Evolutionary conservation across 495 filamentous ascomycete species (phyloP).

Genomic region (Chaetomium fimeti): DNA sequence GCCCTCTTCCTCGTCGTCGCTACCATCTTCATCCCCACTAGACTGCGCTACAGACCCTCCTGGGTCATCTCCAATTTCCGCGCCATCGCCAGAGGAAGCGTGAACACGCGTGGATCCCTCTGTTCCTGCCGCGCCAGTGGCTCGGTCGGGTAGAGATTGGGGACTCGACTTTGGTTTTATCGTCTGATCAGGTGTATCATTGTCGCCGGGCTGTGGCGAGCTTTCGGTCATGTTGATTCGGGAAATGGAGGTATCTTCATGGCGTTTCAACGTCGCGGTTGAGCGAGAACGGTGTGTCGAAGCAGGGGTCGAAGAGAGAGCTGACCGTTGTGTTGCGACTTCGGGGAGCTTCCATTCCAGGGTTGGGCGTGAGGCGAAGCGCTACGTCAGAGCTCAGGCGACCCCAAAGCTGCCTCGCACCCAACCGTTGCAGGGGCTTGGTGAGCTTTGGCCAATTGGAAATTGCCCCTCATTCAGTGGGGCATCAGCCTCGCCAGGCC

Average conservation of each 20-base stretch:
- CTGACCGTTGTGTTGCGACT: slow-evolving; percentile 15
- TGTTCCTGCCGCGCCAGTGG: slow-evolving; percentile 18
- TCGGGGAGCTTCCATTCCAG: background rate
- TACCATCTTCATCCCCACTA: slow-evolving; percentile 11
- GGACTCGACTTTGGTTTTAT: slow-evolving; percentile 7
- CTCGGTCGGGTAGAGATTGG: slow-evolving; percentile 17
- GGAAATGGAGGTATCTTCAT: slow-evolving; percentile 30
- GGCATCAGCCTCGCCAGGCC: slow-evolving; percentile 16
- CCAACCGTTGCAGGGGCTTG: slow-evolving; percentile 17
- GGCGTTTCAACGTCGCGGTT: slow-evolving; percentile 19
- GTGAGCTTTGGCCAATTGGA: slow-evolving; percentile 31
- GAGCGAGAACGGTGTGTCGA: background rate
- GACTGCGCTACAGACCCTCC: slow-evolving; percentile 1
- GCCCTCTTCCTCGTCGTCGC: slow-evolving; percentile 29
- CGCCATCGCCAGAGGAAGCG: slow-evolving; percentile 9
- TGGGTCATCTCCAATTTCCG: slow-evolving; percentile 16
- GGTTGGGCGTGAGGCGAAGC: slow-evolving; percentile 18
- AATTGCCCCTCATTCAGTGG: slow-evolving; percentile 24
- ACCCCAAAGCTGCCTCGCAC: background rate
- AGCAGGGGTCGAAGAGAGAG: background rate
- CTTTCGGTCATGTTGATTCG: slow-evolving; percentile 47
- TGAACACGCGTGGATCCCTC: background rate
- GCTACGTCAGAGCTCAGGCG: slow-evolving; percentile 31
- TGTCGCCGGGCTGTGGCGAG: slow-evolving; percentile 43
- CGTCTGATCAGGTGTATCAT: slow-evolving; percentile 20